These are phyloP conservation scores for Stemphylium vesicarium DNA, from an alignment of 2,329 filamentous ascomycete species.

Conservation along the genomic window DNA sequence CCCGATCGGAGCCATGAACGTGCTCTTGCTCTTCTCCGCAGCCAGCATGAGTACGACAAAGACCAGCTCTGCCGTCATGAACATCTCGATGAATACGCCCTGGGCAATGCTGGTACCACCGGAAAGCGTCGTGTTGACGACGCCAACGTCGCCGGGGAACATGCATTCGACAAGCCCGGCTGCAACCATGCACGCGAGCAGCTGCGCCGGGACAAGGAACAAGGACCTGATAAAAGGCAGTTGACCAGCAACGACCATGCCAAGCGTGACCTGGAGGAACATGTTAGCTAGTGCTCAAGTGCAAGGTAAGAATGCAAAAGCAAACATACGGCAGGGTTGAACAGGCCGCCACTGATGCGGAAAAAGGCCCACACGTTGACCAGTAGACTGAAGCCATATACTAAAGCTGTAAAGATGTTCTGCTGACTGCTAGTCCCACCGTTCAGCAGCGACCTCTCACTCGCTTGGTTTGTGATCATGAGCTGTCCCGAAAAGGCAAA, in stretches of 20 bases:
- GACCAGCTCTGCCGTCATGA: slow-evolving; percentile 32
- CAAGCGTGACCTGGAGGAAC: slow-evolving; percentile 27
- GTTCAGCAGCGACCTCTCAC: slow-evolving; percentile 21
- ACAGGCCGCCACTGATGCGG: slow-evolving; percentile 33
- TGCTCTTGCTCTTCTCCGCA: slow-evolving; percentile 40
- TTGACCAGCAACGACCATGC: slow-evolving; percentile 29
- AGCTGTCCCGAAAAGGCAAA: slow-evolving; percentile 38
- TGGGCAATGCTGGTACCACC: slow-evolving; percentile 25
- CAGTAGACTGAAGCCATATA: slow-evolving; percentile 38
- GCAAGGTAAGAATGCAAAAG: background rate
- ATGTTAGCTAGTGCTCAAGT: background rate
- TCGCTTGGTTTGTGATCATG: slow-evolving; percentile 29
- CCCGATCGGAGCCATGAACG: slow-evolving; percentile 30
- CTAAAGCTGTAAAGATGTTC: slow-evolving; percentile 37
- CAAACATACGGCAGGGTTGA: slow-evolving; percentile 26
- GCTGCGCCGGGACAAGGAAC: slow-evolving; percentile 29
- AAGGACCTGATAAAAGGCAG: slow-evolving; percentile 25
- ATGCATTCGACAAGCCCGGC: slow-evolving; percentile 30
- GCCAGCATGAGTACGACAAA: slow-evolving; percentile 39
- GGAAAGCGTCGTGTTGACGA: slow-evolving; percentile 24
- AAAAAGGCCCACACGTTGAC: slow-evolving; percentile 45
- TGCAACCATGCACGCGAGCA: slow-evolving; percentile 35
- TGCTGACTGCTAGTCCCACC: slow-evolving; percentile 24
- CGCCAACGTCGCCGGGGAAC: slow-evolving; percentile 33
- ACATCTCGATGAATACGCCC: slow-evolving; percentile 29